A percentile compares a stretch with the other conserved stretches of the same genome.
Conservation (phyloP, 306 rosid species). For the Quillaja saponaria region DNA sequence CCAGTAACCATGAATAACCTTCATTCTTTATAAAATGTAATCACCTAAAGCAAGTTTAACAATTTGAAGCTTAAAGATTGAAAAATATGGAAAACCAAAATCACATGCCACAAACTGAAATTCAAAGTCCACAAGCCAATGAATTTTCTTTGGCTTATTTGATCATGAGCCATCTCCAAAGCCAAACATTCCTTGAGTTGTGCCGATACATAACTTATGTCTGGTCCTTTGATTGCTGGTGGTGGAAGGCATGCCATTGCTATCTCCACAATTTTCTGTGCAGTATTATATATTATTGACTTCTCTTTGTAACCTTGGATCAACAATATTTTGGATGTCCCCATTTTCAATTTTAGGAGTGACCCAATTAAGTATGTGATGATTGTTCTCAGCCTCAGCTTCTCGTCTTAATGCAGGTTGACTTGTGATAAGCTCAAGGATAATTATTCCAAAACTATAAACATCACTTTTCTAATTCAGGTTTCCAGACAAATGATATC, state of each 20-base stretch:
- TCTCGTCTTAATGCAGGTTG: constrained; percentile 2
- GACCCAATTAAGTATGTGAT: not conserved
- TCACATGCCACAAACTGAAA: no score
- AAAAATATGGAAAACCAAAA: no score
- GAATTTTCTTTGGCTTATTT: no score
- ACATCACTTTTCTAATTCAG: no score
- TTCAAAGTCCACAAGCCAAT: no score
- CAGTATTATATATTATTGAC: not conserved
- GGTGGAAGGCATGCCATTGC: constrained; percentile 1
- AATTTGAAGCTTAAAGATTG: no score
- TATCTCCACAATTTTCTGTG: constrained; percentile 1
- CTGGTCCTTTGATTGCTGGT: not conserved
- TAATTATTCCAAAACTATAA: constrained; percentile 22
- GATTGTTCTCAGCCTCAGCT: not conserved
- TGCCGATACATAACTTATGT: constrained; percentile 4
- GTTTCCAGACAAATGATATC: no score
- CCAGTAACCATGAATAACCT: no score
- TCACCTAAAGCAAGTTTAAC: no score
- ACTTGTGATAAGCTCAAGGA: constrained; percentile 15
- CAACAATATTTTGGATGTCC: constrained; percentile 1
- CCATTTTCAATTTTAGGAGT: constrained; percentile 5
- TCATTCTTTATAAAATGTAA: no score
- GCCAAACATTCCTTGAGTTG: constrained; percentile 21
- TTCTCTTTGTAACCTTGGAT: not conserved
- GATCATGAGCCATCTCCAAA: constrained; percentile 8